phyloP scores from a whole-genome alignment of 2,329 filamentous ascomycete species.

The Aspergillus floridensis region DNA sequence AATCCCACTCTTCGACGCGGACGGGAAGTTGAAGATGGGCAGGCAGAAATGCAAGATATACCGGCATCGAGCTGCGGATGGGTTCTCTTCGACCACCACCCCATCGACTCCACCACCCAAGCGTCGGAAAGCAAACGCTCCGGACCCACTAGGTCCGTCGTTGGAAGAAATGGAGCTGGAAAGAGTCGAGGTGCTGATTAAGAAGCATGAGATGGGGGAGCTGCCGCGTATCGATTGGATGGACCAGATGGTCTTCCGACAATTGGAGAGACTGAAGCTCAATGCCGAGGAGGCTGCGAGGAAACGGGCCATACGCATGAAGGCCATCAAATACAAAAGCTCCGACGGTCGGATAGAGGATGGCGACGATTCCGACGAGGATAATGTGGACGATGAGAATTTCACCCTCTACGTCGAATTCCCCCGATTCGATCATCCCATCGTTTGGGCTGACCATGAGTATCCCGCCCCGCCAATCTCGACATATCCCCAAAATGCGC shows the following conservation, averaged over 20 bases:
- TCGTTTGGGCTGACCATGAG: conserved; percentile 92
- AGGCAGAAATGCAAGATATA: conserved; percentile 87
- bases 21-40: conserved; percentile 87
- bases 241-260: conserved; percentile 88
- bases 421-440: conserved; percentile 89
- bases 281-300: conserved; percentile 63
- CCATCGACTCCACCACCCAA: conserved; percentile 64
- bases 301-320: conserved; percentile 49
- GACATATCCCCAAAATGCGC: conserved; percentile 62
- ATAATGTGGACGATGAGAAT: conserved; percentile 55
- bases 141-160: conserved; percentile 48
- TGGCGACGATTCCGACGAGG: conserved; percentile 37
- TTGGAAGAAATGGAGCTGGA: conserved; percentile 83
- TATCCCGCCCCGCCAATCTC: conserved; percentile 84
- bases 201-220: conserved; percentile 98
- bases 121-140: conserved; percentile 50
- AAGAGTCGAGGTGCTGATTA: conserved; percentile 82
- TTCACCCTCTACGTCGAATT: conserved; percentile 89
- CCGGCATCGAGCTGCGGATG: conserved; percentile 79
- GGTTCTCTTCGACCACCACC: conserved; percentile 74
- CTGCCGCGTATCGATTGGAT: conserved; percentile 92
- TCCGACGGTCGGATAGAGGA: conserved; percentile 40
- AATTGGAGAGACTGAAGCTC: conserved; percentile 73
- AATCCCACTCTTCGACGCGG: conserved; percentile 83
- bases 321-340: conserved; percentile 31